Base-by-base conservation (phyloP, 257 asterid genomes). In the Gynochthodes officinalis region DNA sequence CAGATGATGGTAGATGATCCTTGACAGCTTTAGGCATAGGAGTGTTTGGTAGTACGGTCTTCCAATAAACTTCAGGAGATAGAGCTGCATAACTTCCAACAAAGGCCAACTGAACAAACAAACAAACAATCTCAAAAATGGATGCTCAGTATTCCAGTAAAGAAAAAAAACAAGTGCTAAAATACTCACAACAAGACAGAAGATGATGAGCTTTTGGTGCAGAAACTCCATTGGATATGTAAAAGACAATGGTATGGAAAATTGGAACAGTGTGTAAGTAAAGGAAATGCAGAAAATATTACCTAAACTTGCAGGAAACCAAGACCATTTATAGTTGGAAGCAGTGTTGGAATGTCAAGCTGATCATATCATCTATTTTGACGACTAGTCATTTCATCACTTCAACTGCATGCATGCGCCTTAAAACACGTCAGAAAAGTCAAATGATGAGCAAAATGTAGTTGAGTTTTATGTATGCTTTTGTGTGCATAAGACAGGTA, bases 21-120 rank as follows among this genome's bases (percentile, higher is more conserved):
- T 82, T 82, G 25, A 91, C 76, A 63, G 88, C 78, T 72, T 83
- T 81, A 14, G 99, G 97, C 87, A 91, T 89, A 42, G 91, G 85
- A 73, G 92, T 78, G 65, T 87, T 83, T 50, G 97, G 93, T 53
- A 94, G 79, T 82, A 77, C 78, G 7, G 90, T 73, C 6, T 82
- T 82, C 97, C 99, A 94, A 65, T 91, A 91, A 6, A 67, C 83
- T 76, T 79, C 90, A 11, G 64, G 7, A 23, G 73, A 64, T 40
- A 81, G 63, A 75, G 84, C 86, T 78, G 91, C 96, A 81, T 85
- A 87, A 78, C 89, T 85, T 75, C 75, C 80, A 16, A 82, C 87
- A 21, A 80, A n/a, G 40, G 87, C 91, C 79, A 88, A 74, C 98
- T 89, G 79, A 60, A 69, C 62, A 68, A 21, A 63, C 14, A 63